Evolutionary conservation across 495 filamentous ascomycete species (phyloP).

Genomic region (Halenospora varia): DNA sequence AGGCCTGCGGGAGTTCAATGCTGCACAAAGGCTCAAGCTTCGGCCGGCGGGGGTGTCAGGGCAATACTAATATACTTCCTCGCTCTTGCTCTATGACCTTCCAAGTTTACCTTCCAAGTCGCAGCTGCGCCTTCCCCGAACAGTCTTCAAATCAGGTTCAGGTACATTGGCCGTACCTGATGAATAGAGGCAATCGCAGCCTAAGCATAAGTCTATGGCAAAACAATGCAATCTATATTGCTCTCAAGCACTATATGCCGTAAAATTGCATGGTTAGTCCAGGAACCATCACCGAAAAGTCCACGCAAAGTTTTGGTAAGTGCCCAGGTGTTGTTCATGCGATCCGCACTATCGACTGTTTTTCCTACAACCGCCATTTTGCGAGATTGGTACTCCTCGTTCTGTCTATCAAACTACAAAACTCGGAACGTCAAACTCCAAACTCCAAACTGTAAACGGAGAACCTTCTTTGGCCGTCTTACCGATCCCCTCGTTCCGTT

Average conservation of each 20-base stretch:
- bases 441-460: too few species aligned
- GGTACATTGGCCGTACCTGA: neutral
- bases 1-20: neutral
- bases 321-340: neutral
- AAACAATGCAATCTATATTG: conserved; percentile 5
- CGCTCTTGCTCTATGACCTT: neutral
- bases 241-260: conserved; percentile 3
- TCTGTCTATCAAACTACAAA: conserved; percentile 1
- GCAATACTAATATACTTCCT: neutral
- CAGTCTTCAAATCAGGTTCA: neutral
- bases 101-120: too few species aligned
- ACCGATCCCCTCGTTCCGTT: too few species aligned
- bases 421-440: neutral
- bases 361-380: neutral
- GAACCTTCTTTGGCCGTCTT: too few species aligned
- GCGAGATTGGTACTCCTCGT: neutral
- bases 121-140: neutral
- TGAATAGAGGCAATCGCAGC: neutral
- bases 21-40: neutral
- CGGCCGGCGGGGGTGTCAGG: neutral
- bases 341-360: neutral
- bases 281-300: neutral
- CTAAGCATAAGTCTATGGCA: neutral
- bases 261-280: neutral
- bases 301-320: neutral